phyloP scores from a whole-genome alignment of 768 basidiomycete genomes.

The Mrakia blollopis region DNA sequence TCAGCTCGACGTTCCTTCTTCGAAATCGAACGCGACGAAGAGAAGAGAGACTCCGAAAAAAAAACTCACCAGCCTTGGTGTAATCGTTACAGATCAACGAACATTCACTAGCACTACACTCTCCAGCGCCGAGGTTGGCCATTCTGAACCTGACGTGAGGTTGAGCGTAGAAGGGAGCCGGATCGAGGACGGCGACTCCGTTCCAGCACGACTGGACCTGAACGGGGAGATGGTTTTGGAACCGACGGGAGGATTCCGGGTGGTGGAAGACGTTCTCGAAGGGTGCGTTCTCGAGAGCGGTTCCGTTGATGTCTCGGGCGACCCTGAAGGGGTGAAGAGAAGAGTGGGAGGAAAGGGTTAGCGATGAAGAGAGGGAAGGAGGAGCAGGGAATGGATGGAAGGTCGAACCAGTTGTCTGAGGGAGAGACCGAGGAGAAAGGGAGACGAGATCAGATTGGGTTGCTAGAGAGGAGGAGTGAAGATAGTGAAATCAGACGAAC shows the following conservation, averaged over 20 bases:
- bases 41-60: no score
- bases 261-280: conserved; percentile 94
- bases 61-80: conserved; percentile 4
- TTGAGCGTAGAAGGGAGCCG: conserved; percentile 87
- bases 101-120: conserved; percentile 94
- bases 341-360: neutral
- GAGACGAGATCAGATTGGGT: no score
- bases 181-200: conserved; percentile 90
- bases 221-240: conserved; percentile 85
- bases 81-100: conserved; percentile 74
- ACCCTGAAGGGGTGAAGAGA: conserved; percentile 66
- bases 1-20: no score
- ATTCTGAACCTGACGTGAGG: conserved; percentile 92
- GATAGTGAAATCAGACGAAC: conserved; percentile 15
- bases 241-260: conserved; percentile 64
- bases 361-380: neutral
- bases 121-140: conserved; percentile 79
- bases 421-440: neutral
- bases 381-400: neutral
- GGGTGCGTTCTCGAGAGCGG: conserved; percentile 93
- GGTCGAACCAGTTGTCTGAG: conserved; percentile 46
- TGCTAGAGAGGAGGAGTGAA: no score
- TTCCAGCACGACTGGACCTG: conserved; percentile 99
- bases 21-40: no score
- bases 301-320: conserved; percentile 96